Evolutionary conservation across 2,329 filamentous ascomycete species (phyloP).

Genomic region (Xenosphaeropsis pyriputrescens): DNA sequence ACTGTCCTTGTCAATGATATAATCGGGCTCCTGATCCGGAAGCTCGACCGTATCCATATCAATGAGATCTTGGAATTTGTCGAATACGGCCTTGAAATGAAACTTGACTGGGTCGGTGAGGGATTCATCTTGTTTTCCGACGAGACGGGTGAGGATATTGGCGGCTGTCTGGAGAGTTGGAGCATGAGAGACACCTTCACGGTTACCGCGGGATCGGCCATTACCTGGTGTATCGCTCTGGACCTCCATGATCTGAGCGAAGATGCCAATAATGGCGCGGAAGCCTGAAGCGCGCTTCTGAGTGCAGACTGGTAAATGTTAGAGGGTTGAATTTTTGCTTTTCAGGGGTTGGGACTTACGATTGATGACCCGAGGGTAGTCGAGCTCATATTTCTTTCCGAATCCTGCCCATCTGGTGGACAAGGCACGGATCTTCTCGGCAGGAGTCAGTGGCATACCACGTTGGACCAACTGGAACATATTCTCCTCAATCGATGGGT

Average conservation of each 20-base stretch:
- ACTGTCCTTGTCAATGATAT: conserved; percentile 11
- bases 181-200: conserved; percentile 4
- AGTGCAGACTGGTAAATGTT: conserved; percentile 13
- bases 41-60: conserved; percentile 13
- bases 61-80: conserved; percentile 16
- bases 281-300: conserved; percentile 19
- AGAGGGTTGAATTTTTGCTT: background rate
- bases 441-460: conserved; percentile 25
- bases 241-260: conserved; percentile 19
- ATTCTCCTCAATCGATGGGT: conserved; percentile 26
- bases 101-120: conserved; percentile 15
- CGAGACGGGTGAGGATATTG: conserved; percentile 14
- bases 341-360: conserved; percentile 10
- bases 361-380: conserved; percentile 23
- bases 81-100: conserved; percentile 16
- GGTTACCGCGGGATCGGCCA: conserved; percentile 2
- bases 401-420: conserved; percentile 29
- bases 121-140: conserved; percentile 12
- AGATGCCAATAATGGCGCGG: conserved; percentile 19
- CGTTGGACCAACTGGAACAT: conserved; percentile 31
- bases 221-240: conserved; percentile 1
- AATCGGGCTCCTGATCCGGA: conserved; percentile 6
- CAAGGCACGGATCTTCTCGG: conserved; percentile 29
- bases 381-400: conserved; percentile 23
- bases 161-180: conserved; percentile 17